phyloP scores from a whole-genome alignment of 257 asterid genomes.

The Plantago ovata region DNA sequence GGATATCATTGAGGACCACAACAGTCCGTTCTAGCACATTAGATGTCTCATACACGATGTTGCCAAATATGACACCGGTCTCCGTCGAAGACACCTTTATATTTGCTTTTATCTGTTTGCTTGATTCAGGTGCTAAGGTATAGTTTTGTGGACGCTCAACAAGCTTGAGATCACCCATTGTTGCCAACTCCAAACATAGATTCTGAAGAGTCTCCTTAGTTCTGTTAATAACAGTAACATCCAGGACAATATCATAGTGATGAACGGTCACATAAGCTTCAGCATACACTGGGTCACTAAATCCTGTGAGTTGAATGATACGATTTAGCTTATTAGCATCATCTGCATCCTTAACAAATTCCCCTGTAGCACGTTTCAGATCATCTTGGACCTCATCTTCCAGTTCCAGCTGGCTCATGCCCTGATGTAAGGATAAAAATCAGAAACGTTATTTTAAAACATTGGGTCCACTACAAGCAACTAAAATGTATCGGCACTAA shows the following conservation, averaged over 20 bases:
- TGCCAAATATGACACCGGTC: conserved; percentile 95
- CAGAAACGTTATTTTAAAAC: neutral
- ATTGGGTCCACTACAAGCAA: conserved; percentile 10
- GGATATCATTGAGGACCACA: conserved; percentile 90
- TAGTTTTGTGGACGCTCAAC: conserved; percentile 98
- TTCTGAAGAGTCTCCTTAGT: conserved; percentile 95
- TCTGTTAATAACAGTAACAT: conserved; percentile 82
- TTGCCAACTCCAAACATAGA: conserved; percentile 89
- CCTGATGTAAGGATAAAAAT: conserved; percentile 39
- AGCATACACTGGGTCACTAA: conserved; percentile 97
- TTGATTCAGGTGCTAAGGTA: conserved; percentile 82
- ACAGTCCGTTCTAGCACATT: conserved; percentile 88
- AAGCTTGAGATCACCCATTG: conserved; percentile 97
- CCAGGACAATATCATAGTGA: conserved; percentile 91
- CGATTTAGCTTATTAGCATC: conserved; percentile 86
- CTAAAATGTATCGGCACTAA: conserved; percentile 8
- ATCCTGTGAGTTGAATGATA: conserved; percentile 89
- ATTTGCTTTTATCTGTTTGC: conserved; percentile 93
- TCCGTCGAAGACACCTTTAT: conserved; percentile 96
- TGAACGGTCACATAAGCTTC: conserved; percentile 96
- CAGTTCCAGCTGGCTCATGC: conserved; percentile 93
- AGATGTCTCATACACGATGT: conserved; percentile 90
- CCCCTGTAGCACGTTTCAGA: conserved; percentile 94
- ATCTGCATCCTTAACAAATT: conserved; percentile 72
- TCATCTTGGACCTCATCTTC: conserved; percentile 95